phyloP scores from a whole-genome alignment of 2,329 filamentous ascomycete genomes.

The Exophiala viscosa region DNA sequence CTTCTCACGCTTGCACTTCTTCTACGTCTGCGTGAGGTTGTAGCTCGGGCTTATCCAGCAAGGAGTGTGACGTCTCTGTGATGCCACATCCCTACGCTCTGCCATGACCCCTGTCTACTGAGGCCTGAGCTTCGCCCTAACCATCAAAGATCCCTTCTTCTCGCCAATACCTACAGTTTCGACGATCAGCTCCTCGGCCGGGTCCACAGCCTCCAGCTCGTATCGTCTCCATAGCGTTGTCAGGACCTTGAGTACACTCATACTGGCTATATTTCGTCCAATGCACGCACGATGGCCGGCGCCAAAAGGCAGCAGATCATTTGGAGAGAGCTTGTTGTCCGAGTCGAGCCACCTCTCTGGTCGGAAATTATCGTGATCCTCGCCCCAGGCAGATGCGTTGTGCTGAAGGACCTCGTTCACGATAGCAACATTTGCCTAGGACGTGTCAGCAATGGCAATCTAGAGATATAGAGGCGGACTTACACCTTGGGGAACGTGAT shows the following conservation, averaged over 20 bases:
- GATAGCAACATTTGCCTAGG: constrained; percentile 11
- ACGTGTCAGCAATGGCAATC: background rate
- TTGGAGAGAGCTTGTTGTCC: constrained; percentile 37
- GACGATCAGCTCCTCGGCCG: constrained; percentile 5
- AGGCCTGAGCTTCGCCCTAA: constrained; percentile 5
- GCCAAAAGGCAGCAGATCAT: constrained; percentile 48
- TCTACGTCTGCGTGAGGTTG: too few relatives aligned
- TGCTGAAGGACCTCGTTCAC: constrained; percentile 13
- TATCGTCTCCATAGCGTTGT: constrained; percentile 8
- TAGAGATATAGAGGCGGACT: background rate
- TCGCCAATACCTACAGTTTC: constrained; percentile 15
- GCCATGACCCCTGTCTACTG: background rate
- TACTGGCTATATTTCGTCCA: constrained; percentile 46
- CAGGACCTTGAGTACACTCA: constrained; percentile 15
- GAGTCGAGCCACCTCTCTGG: constrained; percentile 48
- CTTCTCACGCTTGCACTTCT: too few relatives aligned
- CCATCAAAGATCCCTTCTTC: constrained; percentile 14
- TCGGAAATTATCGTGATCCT: constrained; percentile 33
- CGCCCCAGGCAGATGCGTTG: constrained; percentile 12
- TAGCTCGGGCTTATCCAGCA: too few relatives aligned
- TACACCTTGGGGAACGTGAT: constrained; percentile 11
- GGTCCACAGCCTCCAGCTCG: constrained; percentile 7
- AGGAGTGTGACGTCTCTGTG: too few relatives aligned
- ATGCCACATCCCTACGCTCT: too few relatives aligned
- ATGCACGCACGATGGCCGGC: constrained; percentile 48